These are phyloP conservation scores for Nevesoporus exiguus DNA, from an alignment of 768 basidiomycete genomes.

Conservation along the genomic window DNA sequence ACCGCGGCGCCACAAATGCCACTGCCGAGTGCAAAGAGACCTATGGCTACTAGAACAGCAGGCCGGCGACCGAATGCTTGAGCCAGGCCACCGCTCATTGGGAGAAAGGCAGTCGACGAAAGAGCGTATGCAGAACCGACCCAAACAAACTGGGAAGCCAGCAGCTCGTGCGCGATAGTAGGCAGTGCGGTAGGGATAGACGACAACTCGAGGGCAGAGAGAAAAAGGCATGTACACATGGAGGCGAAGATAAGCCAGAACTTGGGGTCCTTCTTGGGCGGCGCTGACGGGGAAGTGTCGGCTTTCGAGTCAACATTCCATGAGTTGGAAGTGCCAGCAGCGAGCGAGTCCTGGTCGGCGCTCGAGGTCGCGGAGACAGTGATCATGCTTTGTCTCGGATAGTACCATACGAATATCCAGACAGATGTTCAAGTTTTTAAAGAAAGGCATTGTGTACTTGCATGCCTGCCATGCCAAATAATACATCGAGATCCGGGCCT, in stretches of 20 bases:
- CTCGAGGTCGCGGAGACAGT: not conserved
- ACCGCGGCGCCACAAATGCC: constrained; percentile 33
- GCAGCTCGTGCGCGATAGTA: constrained; percentile 30
- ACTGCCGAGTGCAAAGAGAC: constrained; percentile 34
- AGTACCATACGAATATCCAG: not conserved
- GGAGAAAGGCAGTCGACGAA: constrained; percentile 36
- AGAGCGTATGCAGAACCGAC: constrained; percentile 37
- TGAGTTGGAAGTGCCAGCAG: not conserved
- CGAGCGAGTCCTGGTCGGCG: not conserved
- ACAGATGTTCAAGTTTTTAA: constrained; percentile 4
- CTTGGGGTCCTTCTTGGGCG: constrained; percentile 11
- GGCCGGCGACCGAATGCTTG: constrained; percentile 31
- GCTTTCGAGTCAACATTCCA: not conserved
- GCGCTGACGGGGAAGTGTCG: not conserved
- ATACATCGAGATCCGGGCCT: not conserved
- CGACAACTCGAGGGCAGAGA: constrained; percentile 28
- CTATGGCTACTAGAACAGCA: constrained; percentile 21
- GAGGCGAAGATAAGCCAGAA: constrained; percentile 32
- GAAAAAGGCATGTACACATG: constrained; percentile 22
- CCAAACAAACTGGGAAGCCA: constrained; percentile 34
- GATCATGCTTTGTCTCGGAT: not conserved
- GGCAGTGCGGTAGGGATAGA: constrained; percentile 33
- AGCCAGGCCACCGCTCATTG: constrained; percentile 34
- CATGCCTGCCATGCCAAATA: not conserved
- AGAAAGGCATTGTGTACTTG: not conserved